These are phyloP conservation scores for Oryza meyeriana DNA, from an alignment of 176 grass and related monocot species.

Conservation along the genomic window DNA sequence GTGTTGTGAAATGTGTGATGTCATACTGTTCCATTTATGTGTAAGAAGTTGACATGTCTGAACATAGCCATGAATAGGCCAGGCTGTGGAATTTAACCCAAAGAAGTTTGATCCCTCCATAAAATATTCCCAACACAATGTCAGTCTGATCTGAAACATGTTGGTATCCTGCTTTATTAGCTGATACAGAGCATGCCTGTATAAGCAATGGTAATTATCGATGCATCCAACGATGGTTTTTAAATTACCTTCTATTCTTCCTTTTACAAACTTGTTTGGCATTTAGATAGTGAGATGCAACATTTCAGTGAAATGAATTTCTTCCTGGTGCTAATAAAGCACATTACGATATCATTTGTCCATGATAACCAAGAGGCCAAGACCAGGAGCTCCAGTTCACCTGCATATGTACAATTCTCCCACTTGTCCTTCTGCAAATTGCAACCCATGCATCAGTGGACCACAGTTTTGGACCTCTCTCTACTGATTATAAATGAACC, in stretches of 20 bases:
- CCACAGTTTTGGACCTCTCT: constrained; percentile 31
- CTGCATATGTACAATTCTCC: neutral
- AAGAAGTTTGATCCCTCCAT: neutral
- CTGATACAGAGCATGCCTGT: neutral
- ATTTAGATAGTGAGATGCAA: neutral
- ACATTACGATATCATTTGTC: neutral
- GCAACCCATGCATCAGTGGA: constrained; percentile 1
- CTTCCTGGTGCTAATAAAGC: neutral
- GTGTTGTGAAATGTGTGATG: neutral
- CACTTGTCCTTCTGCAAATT: neutral
- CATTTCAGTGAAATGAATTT: neutral
- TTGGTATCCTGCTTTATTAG: neutral
- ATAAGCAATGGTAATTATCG: too few relatives aligned
- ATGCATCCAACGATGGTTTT: neutral
- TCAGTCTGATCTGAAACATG: neutral
- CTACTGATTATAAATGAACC: constrained; percentile 18
- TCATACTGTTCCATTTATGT: neutral
- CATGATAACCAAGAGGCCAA: neutral
- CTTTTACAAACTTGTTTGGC: constrained; percentile 4
- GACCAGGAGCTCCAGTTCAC: neutral
- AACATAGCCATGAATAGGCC: constrained; percentile 13
- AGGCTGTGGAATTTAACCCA: constrained; percentile 28
- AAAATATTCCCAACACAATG: neutral
- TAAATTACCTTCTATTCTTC: neutral
- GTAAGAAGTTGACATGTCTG: neutral